Conservation (phyloP, 129 eudicot species). For the Lonicera japonica region DNA sequence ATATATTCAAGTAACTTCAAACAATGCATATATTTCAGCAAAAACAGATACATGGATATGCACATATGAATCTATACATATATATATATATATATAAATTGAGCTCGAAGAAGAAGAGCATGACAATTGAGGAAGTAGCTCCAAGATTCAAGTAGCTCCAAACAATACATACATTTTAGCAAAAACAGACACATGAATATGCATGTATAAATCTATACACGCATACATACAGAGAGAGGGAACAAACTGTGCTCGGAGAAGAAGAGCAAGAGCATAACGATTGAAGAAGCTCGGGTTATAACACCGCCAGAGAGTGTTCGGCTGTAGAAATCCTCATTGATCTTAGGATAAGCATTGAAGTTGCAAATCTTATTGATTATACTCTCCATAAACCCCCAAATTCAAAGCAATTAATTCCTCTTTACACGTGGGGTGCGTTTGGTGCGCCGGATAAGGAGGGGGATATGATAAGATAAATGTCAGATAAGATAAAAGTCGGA, state of each 20-base stretch:
- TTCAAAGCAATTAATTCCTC: no score
- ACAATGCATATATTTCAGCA: no score
- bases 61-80: not conserved
- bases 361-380: conserved; percentile 32
- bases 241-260: conserved; percentile 47
- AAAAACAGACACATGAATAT: no score
- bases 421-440: no score
- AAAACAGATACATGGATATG: no score
- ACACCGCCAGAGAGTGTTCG: no score
- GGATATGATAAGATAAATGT: no score
- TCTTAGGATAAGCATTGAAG: conserved; percentile 53
- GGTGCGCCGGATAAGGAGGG: no score
- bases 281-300: conserved; percentile 41
- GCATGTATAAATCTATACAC: not conserved
- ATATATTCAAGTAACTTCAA: no score
- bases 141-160: no score
- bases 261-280: conserved; percentile 51
- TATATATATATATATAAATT: conserved; percentile 19
- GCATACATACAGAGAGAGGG: not conserved
- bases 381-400: conserved; percentile 28
- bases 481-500: no score
- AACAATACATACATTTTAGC: not conserved
- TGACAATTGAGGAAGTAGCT: conserved; percentile 41
- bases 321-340: conserved; percentile 65
- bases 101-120: conserved; percentile 54